Base-by-base conservation (phyloP, 2,329 filamentous ascomycete genomes). In the Pseudogymnoascus sp. region DNA sequence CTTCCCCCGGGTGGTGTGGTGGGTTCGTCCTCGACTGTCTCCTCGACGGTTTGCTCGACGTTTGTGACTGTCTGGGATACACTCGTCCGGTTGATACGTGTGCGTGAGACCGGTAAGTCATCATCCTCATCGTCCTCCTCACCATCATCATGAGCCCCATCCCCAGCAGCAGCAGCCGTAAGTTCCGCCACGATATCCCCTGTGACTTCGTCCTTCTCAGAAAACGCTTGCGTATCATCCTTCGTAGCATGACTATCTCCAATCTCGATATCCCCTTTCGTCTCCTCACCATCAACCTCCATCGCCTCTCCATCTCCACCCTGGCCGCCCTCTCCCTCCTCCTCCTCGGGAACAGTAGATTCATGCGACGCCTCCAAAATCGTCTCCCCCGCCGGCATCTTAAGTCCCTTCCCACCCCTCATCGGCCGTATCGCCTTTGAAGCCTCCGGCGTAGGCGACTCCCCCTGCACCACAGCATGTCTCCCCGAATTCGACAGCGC, bases 401-500 rank as follows among this genome's bases (percentile, higher is more conserved):
- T 71, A 0, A 68, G 34, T 3, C 67, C 67, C 58, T 71, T 72
- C n/a, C 62, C 28, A n/a, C 66, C 70, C 62, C 69, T 63, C 23
- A 61, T 66, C 2, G 63, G 45, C 62, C 68, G 65, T n/a, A 21
- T 9, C 56, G 67, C 75, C 12, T 71, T 67, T 15, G 75, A 68
- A 2, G 77, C 68, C 63, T 86, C 82, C 0, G 83, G 82, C 64
- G 81, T 84, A 59, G 74, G 75, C 26, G 80, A 81, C 15, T 73
- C 73, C 37, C 79, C 75, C 28, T 77, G 72, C 2, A 74, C 68
- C 38, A 75, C 75, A 18, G 76, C 78, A 63, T 86, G 82, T 60
- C 75, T 78, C n/a, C 83, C 83, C 6, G 83, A 85, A 65, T 76
- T 80, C 5, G 82, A 80, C 12, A 86, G 73, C 66, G 85, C 81